These are phyloP conservation scores for Diaporthe longicolla DNA, from an alignment of 2,329 filamentous ascomycete genomes.

Conservation along the genomic window DNA sequence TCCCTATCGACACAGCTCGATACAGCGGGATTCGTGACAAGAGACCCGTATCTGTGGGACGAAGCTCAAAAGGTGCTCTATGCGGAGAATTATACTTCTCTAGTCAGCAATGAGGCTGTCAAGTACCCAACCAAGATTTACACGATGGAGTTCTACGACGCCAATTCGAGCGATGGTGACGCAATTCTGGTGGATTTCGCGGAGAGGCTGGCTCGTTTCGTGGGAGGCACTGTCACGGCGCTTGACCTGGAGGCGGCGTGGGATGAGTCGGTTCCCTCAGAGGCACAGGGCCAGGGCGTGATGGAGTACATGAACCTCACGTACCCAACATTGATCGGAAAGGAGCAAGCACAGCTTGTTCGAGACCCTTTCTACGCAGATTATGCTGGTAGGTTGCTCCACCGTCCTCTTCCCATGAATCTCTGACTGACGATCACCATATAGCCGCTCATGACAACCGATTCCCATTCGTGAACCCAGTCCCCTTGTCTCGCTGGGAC, in stretches of 20 bases:
- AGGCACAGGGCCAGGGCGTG: background rate
- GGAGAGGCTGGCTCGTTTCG: background rate
- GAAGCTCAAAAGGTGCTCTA: slow-evolving; percentile 3
- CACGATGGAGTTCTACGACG: background rate
- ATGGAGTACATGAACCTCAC: slow-evolving; percentile 14
- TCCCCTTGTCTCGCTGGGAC: background rate
- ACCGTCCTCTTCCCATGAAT: no score
- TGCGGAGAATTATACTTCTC: background rate
- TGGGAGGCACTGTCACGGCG: background rate
- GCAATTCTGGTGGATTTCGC: background rate
- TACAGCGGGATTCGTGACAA: background rate
- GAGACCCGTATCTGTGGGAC: background rate
- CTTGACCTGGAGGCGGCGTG: background rate
- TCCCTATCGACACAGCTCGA: background rate
- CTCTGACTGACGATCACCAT: background rate
- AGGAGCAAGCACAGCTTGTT: background rate
- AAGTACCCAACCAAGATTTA: background rate
- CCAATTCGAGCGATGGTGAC: background rate
- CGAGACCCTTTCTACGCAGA: background rate
- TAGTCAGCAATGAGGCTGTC: background rate
- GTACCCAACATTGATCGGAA: background rate
- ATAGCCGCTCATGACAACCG: background rate
- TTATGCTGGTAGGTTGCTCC: background rate
- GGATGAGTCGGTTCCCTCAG: background rate
- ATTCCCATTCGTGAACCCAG: background rate